phyloP scores from a whole-genome alignment of 2,329 filamentous ascomycete species.

The Sporothrix curviconia region DNA sequence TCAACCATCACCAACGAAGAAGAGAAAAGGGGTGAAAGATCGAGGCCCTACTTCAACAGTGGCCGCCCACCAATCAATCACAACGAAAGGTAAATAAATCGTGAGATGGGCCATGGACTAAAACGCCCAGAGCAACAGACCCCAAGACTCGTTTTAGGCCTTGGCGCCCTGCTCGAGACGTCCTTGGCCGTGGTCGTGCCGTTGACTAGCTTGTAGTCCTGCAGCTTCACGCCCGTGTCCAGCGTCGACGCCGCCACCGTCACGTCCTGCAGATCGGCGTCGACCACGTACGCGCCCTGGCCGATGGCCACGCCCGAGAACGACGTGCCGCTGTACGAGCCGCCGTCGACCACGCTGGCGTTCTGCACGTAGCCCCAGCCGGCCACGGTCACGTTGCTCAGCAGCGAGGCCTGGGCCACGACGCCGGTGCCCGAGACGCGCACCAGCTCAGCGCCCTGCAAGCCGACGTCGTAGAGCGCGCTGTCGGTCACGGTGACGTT shows the following conservation, averaged over 20 bases:
- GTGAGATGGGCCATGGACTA: too few species aligned
- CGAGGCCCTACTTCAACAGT: background rate
- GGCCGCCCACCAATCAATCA: background rate
- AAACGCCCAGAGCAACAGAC: too few species aligned
- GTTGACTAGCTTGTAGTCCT: conserved; percentile 9
- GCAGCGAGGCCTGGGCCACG: background rate
- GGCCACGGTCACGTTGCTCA: conserved; percentile 1
- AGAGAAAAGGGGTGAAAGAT: background rate
- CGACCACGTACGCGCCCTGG: background rate
- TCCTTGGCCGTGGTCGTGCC: background rate
- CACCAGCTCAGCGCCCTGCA: conserved; percentile 14
- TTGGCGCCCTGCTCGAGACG: conserved; percentile 6
- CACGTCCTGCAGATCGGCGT: conserved; percentile 12
- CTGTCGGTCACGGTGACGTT: conserved; percentile 12
- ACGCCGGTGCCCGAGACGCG: background rate
- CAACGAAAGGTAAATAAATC: background rate
- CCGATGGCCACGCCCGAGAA: background rate
- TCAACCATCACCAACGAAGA: conserved; percentile 1
- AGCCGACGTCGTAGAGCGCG: background rate
- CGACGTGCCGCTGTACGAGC: background rate
- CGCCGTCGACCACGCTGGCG: conserved; percentile 2
- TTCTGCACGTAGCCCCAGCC: conserved; percentile 5
- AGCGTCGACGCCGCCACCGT: background rate
- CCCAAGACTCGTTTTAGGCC: background rate
- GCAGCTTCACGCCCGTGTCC: conserved; percentile 1